phyloP scores from a whole-genome alignment of 306 rosid species.

The Echinosophora koreensis region DNA sequence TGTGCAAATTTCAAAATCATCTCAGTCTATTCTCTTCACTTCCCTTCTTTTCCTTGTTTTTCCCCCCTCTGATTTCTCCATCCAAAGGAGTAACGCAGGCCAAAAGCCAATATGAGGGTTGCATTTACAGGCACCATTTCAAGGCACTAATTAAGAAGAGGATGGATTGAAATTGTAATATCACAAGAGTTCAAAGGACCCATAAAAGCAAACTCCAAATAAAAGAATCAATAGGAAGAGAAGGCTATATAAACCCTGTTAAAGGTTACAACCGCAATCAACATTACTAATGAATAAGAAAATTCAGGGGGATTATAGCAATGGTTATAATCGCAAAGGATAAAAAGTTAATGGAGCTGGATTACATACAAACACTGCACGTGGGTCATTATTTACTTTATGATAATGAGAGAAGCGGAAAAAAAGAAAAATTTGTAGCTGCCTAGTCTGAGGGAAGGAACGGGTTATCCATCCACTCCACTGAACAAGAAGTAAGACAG shows the following conservation, averaged over 20 bases:
- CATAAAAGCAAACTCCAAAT: not conserved
- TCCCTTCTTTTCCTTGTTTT: not conserved
- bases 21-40: not conserved
- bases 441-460: not conserved
- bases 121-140: not conserved
- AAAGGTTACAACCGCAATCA: not conserved
- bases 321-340: not conserved
- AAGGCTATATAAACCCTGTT: not conserved
- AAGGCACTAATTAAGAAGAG: not conserved
- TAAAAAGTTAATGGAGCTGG: not conserved
- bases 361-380: slow-evolving; percentile 36
- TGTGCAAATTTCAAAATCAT: slow-evolving; percentile 7
- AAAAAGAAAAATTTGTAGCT: slow-evolving; percentile 1
- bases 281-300: not conserved
- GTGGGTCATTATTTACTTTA: not conserved
- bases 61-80: not conserved
- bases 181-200: not conserved
- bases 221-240: not conserved
- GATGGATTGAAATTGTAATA: not conserved
- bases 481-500: too few relatives aligned
- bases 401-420: not conserved
- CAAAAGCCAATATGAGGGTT: not conserved
- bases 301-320: not conserved
- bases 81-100: too few relatives aligned
- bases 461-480: too few relatives aligned